phyloP scores from a whole-genome alignment of 164 flowering plant genomes.

The Dillenia turbinata region DNA sequence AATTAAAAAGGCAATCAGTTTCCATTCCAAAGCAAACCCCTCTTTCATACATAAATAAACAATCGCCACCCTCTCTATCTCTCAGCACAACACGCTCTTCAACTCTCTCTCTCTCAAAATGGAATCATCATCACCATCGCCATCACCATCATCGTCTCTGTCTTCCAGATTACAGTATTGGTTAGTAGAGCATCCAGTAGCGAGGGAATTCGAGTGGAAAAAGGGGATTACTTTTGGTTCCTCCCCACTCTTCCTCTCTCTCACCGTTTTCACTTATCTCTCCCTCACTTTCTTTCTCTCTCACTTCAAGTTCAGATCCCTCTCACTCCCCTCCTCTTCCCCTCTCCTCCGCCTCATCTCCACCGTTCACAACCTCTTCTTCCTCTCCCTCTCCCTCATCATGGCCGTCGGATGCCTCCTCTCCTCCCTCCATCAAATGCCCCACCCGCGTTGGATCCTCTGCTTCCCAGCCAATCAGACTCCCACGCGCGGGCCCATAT shows the following conservation, averaged over 20 bases:
- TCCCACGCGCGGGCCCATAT: slow-evolving; percentile 67
- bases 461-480: slow-evolving; percentile 63
- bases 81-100: no score
- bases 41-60: no score
- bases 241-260: slow-evolving; percentile 32
- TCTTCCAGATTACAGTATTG: slow-evolving; percentile 30
- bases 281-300: slow-evolving; percentile 23
- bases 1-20: no score
- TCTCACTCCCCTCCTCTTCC: slow-evolving; percentile 15
- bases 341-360: slow-evolving; percentile 59
- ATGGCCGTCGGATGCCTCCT: slow-evolving; percentile 81
- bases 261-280: slow-evolving; percentile 49
- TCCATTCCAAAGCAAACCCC: no score
- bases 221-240: slow-evolving; percentile 44
- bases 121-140: no score
- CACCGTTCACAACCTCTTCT: slow-evolving; percentile 65
- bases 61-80: no score
- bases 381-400: slow-evolving; percentile 67
- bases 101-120: no score
- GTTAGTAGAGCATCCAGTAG: slow-evolving; percentile 57
- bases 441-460: slow-evolving; percentile 43
- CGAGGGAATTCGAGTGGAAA: slow-evolving; percentile 58
- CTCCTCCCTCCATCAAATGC: slow-evolving; percentile 41
- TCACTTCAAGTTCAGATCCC: slow-evolving; percentile 4
- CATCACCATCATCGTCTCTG: no score